Conservation (phyloP, 441 rosid species). For the Corymbia calophylla region DNA sequence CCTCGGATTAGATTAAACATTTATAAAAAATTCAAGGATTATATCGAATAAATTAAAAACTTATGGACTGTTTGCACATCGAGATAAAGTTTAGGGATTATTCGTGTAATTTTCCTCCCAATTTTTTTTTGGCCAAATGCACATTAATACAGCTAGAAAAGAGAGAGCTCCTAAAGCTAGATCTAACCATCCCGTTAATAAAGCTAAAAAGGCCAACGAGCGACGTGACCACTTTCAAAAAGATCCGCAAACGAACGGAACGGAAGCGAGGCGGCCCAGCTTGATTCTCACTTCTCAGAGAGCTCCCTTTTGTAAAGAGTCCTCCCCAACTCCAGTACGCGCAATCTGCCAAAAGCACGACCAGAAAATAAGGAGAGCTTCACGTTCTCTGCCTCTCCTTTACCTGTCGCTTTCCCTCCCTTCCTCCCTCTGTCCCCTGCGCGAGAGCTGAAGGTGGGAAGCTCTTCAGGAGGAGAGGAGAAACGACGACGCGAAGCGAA, state of each 20-base stretch:
- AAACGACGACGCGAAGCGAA: not conserved
- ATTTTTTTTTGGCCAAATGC: not conserved
- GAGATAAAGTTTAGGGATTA: no score
- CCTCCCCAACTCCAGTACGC: not conserved
- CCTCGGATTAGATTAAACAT: no score
- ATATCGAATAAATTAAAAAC: no score
- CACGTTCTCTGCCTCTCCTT: not conserved
- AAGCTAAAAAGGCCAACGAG: not conserved
- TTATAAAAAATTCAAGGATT: no score
- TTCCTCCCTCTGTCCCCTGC: not conserved
- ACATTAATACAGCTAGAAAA: not conserved
- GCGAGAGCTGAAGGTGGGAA: not conserved
- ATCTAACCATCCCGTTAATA: not conserved
- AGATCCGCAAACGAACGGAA: not conserved
- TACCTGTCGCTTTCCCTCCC: not conserved
- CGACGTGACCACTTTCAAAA: not conserved
- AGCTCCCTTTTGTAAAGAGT: not conserved
- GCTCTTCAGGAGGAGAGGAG: not conserved
- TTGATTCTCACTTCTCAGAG: no score
- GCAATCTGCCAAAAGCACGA: not conserved
- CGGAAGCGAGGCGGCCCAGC: not conserved
- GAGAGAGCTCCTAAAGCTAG: slow-evolving; percentile 2
- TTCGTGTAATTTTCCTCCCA: no score
- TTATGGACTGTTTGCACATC: no score
- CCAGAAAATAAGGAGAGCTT: not conserved